Evolutionary conservation across 1,139 yeast genomes (phyloP).

Genomic region (Candida sp.): DNA sequence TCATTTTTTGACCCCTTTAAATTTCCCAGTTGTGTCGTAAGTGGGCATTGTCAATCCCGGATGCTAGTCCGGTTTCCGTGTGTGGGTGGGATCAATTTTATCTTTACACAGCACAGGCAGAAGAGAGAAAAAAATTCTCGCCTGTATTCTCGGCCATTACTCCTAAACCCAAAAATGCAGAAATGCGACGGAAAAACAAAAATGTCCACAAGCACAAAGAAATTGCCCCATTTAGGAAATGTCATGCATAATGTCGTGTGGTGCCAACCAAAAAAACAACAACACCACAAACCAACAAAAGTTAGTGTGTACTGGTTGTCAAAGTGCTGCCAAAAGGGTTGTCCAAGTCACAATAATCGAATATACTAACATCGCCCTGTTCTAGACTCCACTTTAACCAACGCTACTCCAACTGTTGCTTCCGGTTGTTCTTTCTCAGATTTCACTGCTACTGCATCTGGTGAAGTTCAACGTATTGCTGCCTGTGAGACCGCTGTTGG

Average conservation of each 20-base stretch:
- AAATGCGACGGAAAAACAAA: neutral
- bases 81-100: neutral
- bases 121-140: neutral
- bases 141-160: too few species aligned
- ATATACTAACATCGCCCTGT: conserved; percentile 5
- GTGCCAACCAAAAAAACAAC: neutral
- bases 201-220: neutral
- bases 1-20: too few species aligned
- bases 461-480: conserved; percentile 74
- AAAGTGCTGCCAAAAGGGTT: neutral
- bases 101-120: neutral
- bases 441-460: conserved; percentile 74
- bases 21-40: neutral
- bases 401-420: conserved; percentile 53
- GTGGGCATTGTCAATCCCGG: neutral
- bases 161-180: neutral
- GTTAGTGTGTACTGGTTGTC: neutral
- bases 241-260: neutral
- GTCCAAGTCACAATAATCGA: neutral
- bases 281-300: neutral
- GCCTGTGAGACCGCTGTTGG: conserved; percentile 85
- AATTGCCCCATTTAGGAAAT: neutral
- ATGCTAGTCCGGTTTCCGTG: too few species aligned
- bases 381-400: conserved; percentile 52
- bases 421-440: conserved; percentile 59